These are phyloP conservation scores for Corniculantispora saksenae DNA, from an alignment of 2,329 filamentous ascomycete species.

Conservation along the genomic window DNA sequence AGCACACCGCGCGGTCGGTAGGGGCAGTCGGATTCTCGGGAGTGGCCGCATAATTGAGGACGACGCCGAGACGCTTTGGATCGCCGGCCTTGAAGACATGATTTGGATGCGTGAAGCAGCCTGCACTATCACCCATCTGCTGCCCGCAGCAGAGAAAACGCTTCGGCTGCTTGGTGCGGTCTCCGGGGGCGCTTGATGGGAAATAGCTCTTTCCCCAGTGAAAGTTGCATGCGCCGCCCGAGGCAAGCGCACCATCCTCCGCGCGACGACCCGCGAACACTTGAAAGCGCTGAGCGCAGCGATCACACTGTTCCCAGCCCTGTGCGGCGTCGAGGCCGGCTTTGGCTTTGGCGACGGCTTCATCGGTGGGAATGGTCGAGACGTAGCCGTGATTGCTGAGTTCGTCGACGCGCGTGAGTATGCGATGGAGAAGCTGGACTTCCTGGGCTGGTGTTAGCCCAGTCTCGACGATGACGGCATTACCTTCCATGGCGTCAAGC, in stretches of 20 bases:
- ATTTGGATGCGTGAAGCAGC: slow-evolving; percentile 69
- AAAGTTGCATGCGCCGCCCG: slow-evolving; percentile 75
- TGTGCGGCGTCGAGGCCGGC: slow-evolving; percentile 65
- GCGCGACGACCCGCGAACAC: slow-evolving; percentile 84
- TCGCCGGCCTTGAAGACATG: slow-evolving; percentile 90
- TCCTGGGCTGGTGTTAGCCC: slow-evolving; percentile 71
- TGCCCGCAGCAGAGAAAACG: slow-evolving; percentile 80
- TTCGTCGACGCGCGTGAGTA: slow-evolving; percentile 64
- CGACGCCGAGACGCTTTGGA: slow-evolving; percentile 70
- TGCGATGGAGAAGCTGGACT: slow-evolving; percentile 59
- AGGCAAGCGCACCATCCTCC: slow-evolving; percentile 73
- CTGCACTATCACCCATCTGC: slow-evolving; percentile 67
- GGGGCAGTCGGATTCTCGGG: slow-evolving; percentile 61
- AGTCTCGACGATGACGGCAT: slow-evolving; percentile 62
- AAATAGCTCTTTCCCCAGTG: slow-evolving; percentile 74
- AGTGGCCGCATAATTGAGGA: slow-evolving; percentile 80
- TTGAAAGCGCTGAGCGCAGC: slow-evolving; percentile 83
- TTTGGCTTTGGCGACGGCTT: slow-evolving; percentile 66
- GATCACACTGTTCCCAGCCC: slow-evolving; percentile 86
- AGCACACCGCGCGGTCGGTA: slow-evolving; percentile 67
- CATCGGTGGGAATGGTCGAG: slow-evolving; percentile 61
- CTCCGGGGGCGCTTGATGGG: slow-evolving; percentile 57
- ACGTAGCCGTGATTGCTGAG: slow-evolving; percentile 78
- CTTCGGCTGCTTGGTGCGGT: slow-evolving; percentile 56
- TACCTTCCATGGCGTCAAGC: slow-evolving; percentile 34